phyloP scores from a whole-genome alignment of 1,284 basidiomycete genomes.

The Cryptococcus sp. region DNA sequence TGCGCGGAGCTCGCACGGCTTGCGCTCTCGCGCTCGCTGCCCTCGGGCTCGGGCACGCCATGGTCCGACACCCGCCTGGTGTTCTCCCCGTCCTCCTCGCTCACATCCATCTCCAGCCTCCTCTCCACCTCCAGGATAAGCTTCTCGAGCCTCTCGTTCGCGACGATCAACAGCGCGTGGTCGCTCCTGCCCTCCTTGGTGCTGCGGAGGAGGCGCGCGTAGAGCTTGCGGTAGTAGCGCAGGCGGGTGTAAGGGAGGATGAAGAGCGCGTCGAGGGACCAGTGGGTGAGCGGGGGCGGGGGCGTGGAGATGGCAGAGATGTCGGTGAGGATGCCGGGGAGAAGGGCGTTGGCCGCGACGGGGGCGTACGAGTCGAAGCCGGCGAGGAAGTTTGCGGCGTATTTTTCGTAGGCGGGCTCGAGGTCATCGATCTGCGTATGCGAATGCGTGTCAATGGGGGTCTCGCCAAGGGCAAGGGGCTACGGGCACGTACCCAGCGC shows the following conservation, averaged over 20 bases:
- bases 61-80: neutral
- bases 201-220: slow-evolving; percentile 78
- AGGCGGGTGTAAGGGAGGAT: slow-evolving; percentile 77
- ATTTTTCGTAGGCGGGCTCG: slow-evolving; percentile 78
- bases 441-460: neutral
- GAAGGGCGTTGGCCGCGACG: slow-evolving; percentile 68
- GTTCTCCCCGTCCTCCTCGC: slow-evolving; percentile 28
- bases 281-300: slow-evolving; percentile 53
- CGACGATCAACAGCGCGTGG: slow-evolving; percentile 72
- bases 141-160: slow-evolving; percentile 74
- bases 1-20: slow-evolving; percentile 39
- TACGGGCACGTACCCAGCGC: slow-evolving; percentile 79
- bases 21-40: slow-evolving; percentile 29
- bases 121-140: slow-evolving; percentile 67
- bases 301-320: slow-evolving; percentile 66
- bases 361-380: slow-evolving; percentile 83
- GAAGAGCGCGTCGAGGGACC: slow-evolving; percentile 87
- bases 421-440: slow-evolving; percentile 79
- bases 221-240: slow-evolving; percentile 90
- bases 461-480: neutral
- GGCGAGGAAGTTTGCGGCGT: slow-evolving; percentile 66
- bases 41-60: slow-evolving; percentile 16
- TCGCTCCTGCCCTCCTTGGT: slow-evolving; percentile 85
- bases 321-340: slow-evolving; percentile 64
- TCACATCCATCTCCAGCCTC: slow-evolving; percentile 52